Evolutionary conservation across 768 basidiomycete species (phyloP).

Genomic region (Leccinum rimulosum): DNA sequence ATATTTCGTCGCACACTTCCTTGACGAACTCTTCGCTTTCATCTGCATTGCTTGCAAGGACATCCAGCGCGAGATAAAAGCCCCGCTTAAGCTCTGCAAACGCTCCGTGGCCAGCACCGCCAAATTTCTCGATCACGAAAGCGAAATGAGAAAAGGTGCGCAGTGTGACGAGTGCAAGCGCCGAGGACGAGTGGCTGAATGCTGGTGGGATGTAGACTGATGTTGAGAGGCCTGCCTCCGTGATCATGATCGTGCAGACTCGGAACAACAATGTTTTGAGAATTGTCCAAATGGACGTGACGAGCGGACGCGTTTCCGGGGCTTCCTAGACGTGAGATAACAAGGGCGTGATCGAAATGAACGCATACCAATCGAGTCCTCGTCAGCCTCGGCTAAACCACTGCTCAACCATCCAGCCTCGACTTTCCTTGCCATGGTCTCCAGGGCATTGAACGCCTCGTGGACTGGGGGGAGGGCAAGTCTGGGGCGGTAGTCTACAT

Average conservation of each 20-base stretch:
- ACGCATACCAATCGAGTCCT: conserved; percentile 32
- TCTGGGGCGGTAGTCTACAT: conserved; percentile 34
- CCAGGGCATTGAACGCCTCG: conserved; percentile 29
- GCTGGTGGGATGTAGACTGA: conserved; percentile 50
- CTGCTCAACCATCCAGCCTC: conserved; percentile 50
- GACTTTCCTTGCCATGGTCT: conserved; percentile 38
- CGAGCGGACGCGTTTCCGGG: conserved; percentile 42
- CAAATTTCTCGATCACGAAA: conserved; percentile 78
- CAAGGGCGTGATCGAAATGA: conserved; percentile 20
- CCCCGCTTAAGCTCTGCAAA: conserved; percentile 72
- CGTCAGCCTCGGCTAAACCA: conserved; percentile 27
- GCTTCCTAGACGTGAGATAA: conserved; percentile 31
- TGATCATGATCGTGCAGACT: conserved; percentile 45
- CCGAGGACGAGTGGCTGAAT: conserved; percentile 36
- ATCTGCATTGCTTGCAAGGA: conserved; percentile 46
- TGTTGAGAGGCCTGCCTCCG: conserved; percentile 57
- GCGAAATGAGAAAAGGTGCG: conserved; percentile 64
- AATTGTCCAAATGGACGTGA: conserved; percentile 58
- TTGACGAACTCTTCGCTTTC: conserved; percentile 40
- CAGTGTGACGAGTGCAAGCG: conserved; percentile 54
- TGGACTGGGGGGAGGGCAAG: conserved; percentile 27
- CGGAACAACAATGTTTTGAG: conserved; percentile 80
- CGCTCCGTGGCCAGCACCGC: conserved; percentile 53
- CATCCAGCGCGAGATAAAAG: conserved; percentile 76
- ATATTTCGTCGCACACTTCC: conserved; percentile 34